Evolutionary conservation across 116 monocot species (phyloP).

Genomic region (Iris pallida): DNA sequence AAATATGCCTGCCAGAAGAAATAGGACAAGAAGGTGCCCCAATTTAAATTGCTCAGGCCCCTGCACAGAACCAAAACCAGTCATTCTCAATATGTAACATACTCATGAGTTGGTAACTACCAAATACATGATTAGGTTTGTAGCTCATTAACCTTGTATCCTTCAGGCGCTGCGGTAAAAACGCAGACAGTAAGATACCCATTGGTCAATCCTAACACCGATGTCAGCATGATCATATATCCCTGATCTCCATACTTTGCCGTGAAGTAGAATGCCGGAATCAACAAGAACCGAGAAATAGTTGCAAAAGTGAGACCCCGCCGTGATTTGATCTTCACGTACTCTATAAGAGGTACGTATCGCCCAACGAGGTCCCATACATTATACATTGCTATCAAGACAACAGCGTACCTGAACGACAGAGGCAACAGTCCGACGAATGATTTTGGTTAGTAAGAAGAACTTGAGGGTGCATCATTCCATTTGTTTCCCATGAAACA

Average conservation of each 20-base stretch:
- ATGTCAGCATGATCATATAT: constrained; percentile 65
- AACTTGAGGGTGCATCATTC: no score
- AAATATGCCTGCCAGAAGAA: constrained; percentile 24
- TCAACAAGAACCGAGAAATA: constrained; percentile 32
- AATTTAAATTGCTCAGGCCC: constrained; percentile 31
- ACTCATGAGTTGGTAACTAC: background rate
- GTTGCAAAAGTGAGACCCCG: constrained; percentile 21
- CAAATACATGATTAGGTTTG: background rate
- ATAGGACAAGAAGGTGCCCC: constrained; percentile 25
- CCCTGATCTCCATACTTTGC: constrained; percentile 58
- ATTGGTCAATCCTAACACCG: constrained; percentile 55
- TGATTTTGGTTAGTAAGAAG: background rate
- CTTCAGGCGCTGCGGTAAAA: constrained; percentile 58
- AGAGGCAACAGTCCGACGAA: background rate
- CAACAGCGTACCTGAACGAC: constrained; percentile 46
- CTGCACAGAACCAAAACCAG: constrained; percentile 12
- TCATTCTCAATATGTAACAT: background rate
- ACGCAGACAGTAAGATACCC: constrained; percentile 75
- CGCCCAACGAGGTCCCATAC: constrained; percentile 54
- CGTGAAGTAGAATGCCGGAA: constrained; percentile 63
- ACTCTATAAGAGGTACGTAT: constrained; percentile 31
- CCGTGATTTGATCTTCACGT: constrained; percentile 29
- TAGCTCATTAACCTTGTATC: constrained; percentile 46
- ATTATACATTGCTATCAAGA: constrained; percentile 57
- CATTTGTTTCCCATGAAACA: no score